Percentiles rank a stretch among this genome's conserved stretches.
phyloP scores from a whole-genome alignment of 176 grass and related monocot species.

The Dendrocalamus sinicus region DNA sequence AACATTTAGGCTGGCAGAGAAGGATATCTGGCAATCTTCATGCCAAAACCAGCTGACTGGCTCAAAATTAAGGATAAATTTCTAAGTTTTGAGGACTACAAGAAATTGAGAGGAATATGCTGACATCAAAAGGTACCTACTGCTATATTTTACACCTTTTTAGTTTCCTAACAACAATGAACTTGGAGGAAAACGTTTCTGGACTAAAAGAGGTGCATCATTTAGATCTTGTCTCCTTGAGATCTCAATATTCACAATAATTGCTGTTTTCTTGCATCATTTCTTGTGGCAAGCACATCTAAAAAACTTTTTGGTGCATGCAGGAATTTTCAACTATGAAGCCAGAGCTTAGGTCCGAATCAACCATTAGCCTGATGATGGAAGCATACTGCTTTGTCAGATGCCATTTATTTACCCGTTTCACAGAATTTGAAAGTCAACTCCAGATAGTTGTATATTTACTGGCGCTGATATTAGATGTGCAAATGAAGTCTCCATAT shows the following conservation, averaged over 20 bases:
- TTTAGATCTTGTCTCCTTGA: not conserved
- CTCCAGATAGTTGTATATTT: not conserved
- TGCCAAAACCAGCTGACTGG: slow-evolving; percentile 81
- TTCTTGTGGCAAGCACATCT: not conserved
- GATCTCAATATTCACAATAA: not conserved
- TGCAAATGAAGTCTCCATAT: not conserved
- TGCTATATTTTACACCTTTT: not conserved
- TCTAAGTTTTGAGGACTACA: slow-evolving; percentile 76
- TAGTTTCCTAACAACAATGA: not conserved
- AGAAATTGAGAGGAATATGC: slow-evolving; percentile 63
- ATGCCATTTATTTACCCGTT: not conserved
- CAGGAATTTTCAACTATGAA: slow-evolving; percentile 2
- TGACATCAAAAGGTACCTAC: slow-evolving; percentile 34
- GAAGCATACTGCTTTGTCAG: not conserved
- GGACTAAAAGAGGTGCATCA: not conserved
- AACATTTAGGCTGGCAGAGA: slow-evolving; percentile 77
- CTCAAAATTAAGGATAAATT: slow-evolving; percentile 92
- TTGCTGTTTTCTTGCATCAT: not conserved
- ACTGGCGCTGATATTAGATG: not conserved
- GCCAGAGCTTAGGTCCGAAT: not conserved
- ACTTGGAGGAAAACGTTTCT: not conserved
- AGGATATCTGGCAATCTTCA: slow-evolving; percentile 90
- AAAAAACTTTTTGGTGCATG: not conserved
- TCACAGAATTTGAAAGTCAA: not conserved
- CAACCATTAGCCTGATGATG: not conserved